phyloP scores from a whole-genome alignment of 2,329 filamentous ascomycete species.

The Colletotrichum zoysiae region DNA sequence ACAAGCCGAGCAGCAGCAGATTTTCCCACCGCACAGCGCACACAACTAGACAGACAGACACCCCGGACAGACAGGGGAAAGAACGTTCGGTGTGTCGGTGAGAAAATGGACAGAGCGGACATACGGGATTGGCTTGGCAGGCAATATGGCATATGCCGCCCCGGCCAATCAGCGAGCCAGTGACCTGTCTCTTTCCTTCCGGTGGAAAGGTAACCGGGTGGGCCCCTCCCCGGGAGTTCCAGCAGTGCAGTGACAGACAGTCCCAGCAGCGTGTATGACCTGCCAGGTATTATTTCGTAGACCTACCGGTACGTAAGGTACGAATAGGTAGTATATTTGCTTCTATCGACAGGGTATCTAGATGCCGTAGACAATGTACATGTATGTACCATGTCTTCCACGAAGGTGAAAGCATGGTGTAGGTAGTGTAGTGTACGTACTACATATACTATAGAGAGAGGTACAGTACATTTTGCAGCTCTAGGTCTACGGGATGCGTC shows the following conservation, averaged over 20 bases:
- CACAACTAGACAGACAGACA: neutral
- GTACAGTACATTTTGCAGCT: neutral
- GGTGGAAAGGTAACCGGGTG: conserved; percentile 37
- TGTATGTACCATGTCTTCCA: neutral
- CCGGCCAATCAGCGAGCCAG: conserved; percentile 28
- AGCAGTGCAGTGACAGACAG: neutral
- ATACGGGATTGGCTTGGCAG: conserved; percentile 35
- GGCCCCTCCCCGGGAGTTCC: conserved; percentile 16
- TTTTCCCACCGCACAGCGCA: conserved; percentile 21
- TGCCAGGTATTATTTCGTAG: too few relatives aligned
- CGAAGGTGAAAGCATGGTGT: too few relatives aligned
- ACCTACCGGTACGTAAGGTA: too few relatives aligned
- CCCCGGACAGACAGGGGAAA: conserved; percentile 20
- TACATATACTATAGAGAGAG: too few relatives aligned
- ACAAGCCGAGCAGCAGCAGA: conserved; percentile 29
- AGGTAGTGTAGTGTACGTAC: too few relatives aligned
- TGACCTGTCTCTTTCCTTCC: conserved; percentile 37
- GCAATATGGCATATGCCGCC: conserved; percentile 33
- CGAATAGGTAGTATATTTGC: too few relatives aligned
- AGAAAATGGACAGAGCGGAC: conserved; percentile 32
- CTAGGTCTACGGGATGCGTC: neutral
- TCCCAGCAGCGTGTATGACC: neutral
- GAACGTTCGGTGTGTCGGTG: conserved; percentile 42
- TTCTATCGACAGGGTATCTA: neutral
- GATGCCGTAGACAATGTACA: neutral